A percentile compares a stretch with the other conserved stretches of the same genome.
Evolutionary conservation across 1,139 yeast genomes (phyloP).

Genomic region (Suhomyces ambrosiae): DNA sequence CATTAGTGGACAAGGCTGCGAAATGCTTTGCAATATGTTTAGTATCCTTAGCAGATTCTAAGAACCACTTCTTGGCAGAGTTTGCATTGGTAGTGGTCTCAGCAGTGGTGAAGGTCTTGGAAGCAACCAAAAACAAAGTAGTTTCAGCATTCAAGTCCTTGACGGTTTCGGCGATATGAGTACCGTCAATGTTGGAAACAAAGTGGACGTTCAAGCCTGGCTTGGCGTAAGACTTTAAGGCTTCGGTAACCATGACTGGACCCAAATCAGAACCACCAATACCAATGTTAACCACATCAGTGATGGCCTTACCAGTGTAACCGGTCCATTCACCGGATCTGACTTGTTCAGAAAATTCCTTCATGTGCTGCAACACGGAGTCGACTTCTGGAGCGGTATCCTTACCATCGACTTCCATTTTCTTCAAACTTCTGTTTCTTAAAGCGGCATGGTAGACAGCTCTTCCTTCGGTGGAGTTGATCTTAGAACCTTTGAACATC

Average conservation of each 20-base stretch:
- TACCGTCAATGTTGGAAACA: slow-evolving; percentile 98
- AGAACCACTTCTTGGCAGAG: slow-evolving; percentile 93
- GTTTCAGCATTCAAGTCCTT: slow-evolving; percentile 82
- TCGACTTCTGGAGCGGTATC: slow-evolving; percentile 91
- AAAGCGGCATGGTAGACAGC: slow-evolving; percentile 97
- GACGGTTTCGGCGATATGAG: slow-evolving; percentile 90
- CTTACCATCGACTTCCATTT: slow-evolving; percentile 85
- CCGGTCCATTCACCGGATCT: slow-evolving; percentile 97
- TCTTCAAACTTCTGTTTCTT: slow-evolving; percentile 83
- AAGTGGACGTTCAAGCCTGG: slow-evolving; percentile 81
- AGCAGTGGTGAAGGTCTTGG: slow-evolving; percentile 98
- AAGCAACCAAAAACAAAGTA: slow-evolving; percentile 90
- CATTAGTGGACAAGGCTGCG: slow-evolving; percentile 94
- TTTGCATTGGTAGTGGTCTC: slow-evolving; percentile 96
- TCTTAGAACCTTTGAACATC: slow-evolving; percentile 90
- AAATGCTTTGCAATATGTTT: slow-evolving; percentile 92
- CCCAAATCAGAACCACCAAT: slow-evolving; percentile 99
- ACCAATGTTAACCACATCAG: slow-evolving; percentile 95
- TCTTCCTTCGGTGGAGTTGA: slow-evolving; percentile 93
- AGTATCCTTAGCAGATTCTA: slow-evolving; percentile 65
- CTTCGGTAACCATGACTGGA: slow-evolving; percentile 99
- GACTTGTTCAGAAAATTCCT: slow-evolving; percentile 85
- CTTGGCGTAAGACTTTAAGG: slow-evolving; percentile 84
- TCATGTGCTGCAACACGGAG: slow-evolving; percentile 89
- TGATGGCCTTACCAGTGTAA: slow-evolving; percentile 90